Conservation (phyloP, 768 basidiomycete genomes). For the Podaxis carcinomalis region DNA sequence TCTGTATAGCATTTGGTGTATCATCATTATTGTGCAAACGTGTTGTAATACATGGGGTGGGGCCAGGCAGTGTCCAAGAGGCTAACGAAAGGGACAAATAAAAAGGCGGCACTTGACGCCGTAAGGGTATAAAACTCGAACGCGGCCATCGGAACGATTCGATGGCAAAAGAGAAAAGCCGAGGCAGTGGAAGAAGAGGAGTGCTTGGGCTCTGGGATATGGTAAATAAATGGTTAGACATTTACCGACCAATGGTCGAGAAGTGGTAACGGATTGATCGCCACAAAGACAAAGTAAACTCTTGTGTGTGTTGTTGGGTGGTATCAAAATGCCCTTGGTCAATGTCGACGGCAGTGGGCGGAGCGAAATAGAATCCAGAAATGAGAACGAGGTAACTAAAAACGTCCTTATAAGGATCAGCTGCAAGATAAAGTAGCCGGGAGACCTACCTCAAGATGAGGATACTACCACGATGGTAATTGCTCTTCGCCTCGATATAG, state of each 20-base stretch:
- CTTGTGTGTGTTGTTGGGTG: constrained; percentile 17
- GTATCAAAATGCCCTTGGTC: constrained; percentile 28
- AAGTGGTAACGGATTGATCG: constrained; percentile 39
- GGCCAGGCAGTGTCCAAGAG: not conserved
- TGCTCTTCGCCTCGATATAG: constrained; percentile 97
- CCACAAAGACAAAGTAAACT: constrained; percentile 31
- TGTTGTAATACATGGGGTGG: not conserved
- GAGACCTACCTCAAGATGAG: constrained; percentile 79
- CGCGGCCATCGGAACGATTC: not conserved
- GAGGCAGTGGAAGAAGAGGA: not conserved
- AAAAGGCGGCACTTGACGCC: not conserved
- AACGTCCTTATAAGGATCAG: constrained; percentile 8
- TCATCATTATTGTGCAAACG: not conserved
- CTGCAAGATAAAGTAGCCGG: not conserved
- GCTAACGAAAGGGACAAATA: not conserved
- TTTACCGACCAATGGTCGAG: constrained; percentile 21
- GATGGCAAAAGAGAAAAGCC: not conserved
- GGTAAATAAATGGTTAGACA: constrained; percentile 7
- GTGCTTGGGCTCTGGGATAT: not conserved
- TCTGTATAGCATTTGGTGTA: not conserved
- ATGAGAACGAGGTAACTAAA: constrained; percentile 85
- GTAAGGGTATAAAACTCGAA: not conserved
- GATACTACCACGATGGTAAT: constrained; percentile 96
- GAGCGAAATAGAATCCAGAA: constrained; percentile 92
- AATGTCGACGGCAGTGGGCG: constrained; percentile 37